Evolutionary conservation across 345 rosid genomes (phyloP).

Genomic region (Ceriops zippeliana): DNA sequence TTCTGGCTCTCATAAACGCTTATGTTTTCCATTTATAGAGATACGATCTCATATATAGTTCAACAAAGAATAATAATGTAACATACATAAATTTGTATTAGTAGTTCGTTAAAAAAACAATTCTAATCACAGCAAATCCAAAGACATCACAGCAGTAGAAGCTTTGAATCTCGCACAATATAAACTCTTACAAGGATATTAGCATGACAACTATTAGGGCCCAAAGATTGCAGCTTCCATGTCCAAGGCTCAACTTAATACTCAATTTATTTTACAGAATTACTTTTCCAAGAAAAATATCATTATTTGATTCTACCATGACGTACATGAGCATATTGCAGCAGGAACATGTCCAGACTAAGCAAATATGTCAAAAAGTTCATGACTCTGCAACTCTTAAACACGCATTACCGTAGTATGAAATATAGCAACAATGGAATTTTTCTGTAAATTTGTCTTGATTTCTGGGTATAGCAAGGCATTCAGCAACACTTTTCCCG

Average conservation of each 20-base stretch:
- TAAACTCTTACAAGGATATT: background rate
- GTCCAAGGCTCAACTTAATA: background rate
- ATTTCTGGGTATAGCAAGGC: conserved; percentile 86
- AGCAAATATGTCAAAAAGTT: background rate
- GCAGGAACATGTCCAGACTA: background rate
- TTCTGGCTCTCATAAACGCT: no score
- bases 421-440: conserved; percentile 83
- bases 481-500: conserved; percentile 79
- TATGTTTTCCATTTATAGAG: no score
- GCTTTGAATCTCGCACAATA: no score
- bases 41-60: no score
- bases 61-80: no score
- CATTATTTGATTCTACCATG: background rate
- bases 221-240: background rate
- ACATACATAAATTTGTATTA: no score
- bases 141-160: no score
- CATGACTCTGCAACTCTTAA: conserved; percentile 1
- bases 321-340: background rate
- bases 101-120: no score
- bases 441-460: conserved; percentile 72
- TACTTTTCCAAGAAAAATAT: background rate
- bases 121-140: no score
- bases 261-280: background rate
- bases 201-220: background rate
- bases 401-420: conserved; percentile 66